These are phyloP conservation scores for Mortierella sp. DNA, from an alignment of 371 early-diverging fungal species.

Conservation along the genomic window DNA sequence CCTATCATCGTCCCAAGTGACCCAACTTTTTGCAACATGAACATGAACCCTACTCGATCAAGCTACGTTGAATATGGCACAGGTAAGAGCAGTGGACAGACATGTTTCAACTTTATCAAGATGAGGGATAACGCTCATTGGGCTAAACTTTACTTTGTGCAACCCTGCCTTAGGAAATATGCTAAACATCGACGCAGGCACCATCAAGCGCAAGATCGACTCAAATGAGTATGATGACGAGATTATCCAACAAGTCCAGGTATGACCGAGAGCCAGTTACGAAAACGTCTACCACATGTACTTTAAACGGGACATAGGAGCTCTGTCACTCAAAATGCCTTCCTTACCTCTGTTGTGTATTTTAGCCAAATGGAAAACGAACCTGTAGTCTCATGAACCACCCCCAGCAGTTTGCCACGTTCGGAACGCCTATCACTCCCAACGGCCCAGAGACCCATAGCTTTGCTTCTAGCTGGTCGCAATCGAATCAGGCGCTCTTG, in stretches of 20 bases:
- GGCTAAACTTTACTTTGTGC: neutral
- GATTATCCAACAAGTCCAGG: slow-evolving; percentile 38
- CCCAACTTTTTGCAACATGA: neutral
- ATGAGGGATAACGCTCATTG: too few relatives aligned
- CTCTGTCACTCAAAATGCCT: neutral
- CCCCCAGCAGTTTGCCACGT: slow-evolving; percentile 22
- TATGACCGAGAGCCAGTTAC: slow-evolving; percentile 1
- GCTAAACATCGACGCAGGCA: slow-evolving; percentile 49
- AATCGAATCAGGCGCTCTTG: slow-evolving; percentile 20
- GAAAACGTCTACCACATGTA: too few relatives aligned
- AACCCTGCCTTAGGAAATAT: slow-evolving; percentile 37
- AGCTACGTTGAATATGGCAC: slow-evolving; percentile 55
- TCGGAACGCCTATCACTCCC: slow-evolving; percentile 34
- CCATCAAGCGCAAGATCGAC: slow-evolving; percentile 55
- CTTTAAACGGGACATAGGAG: too few relatives aligned
- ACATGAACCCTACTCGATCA: slow-evolving; percentile 40
- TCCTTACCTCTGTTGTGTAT: neutral
- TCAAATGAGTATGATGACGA: slow-evolving; percentile 55
- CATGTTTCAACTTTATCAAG: too few relatives aligned
- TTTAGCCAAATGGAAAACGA: slow-evolving; percentile 51
- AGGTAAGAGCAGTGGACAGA: too few relatives aligned
- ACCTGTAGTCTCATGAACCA: slow-evolving; percentile 28
- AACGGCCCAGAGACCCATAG: slow-evolving; percentile 3
- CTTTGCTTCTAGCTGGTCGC: slow-evolving; percentile 8
- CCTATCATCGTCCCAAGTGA: neutral